Evolutionary conservation across 495 filamentous ascomycete genomes (phyloP).

Genomic region (Aspergillus avenaceus): DNA sequence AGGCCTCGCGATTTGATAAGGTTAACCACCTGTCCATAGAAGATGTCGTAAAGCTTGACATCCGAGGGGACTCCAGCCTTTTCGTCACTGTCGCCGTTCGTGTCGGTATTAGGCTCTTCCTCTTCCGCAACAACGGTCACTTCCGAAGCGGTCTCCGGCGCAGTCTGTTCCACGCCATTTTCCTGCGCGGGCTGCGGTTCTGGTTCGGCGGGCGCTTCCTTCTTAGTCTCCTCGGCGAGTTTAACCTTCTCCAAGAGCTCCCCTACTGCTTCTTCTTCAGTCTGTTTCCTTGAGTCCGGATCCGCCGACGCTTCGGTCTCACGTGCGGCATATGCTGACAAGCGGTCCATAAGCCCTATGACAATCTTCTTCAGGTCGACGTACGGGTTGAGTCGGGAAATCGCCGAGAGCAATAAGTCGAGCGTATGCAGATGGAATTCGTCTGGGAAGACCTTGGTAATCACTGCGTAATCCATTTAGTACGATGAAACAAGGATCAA

Average conservation of each 20-base stretch:
- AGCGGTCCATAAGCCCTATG: slow-evolving; percentile 93
- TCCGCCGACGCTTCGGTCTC: slow-evolving; percentile 77
- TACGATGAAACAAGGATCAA: neutral
- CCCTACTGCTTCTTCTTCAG: slow-evolving; percentile 78
- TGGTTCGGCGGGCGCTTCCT: slow-evolving; percentile 29
- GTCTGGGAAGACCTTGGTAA: slow-evolving; percentile 98
- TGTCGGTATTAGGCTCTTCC: slow-evolving; percentile 14
- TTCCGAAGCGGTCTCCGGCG: slow-evolving; percentile 21
- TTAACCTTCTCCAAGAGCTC: slow-evolving; percentile 72
- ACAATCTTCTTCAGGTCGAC: slow-evolving; percentile 98
- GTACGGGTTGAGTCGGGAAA: slow-evolving; percentile 85
- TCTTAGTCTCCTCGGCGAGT: slow-evolving; percentile 58
- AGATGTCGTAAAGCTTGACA: slow-evolving; percentile 92
- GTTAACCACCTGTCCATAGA: slow-evolving; percentile 93
- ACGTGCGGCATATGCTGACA: slow-evolving; percentile 86
- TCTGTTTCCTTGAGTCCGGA: slow-evolving; percentile 65
- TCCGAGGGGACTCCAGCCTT: slow-evolving; percentile 71
- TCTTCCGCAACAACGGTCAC: slow-evolving; percentile 20
- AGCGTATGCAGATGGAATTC: slow-evolving; percentile 96
- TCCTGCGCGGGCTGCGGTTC: slow-evolving; percentile 31
- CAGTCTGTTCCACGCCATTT: slow-evolving; percentile 44
- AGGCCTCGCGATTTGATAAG: slow-evolving; percentile 86
- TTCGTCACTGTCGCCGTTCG: slow-evolving; percentile 18
- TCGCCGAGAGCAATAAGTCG: slow-evolving; percentile 87
- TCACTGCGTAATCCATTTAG: slow-evolving; percentile 54